Percentiles rank a stretch among this genome's conserved stretches.
These are phyloP conservation scores for Globisporangium spinosum DNA, from an alignment of 352 stramenopile species.

Conservation along the genomic window DNA sequence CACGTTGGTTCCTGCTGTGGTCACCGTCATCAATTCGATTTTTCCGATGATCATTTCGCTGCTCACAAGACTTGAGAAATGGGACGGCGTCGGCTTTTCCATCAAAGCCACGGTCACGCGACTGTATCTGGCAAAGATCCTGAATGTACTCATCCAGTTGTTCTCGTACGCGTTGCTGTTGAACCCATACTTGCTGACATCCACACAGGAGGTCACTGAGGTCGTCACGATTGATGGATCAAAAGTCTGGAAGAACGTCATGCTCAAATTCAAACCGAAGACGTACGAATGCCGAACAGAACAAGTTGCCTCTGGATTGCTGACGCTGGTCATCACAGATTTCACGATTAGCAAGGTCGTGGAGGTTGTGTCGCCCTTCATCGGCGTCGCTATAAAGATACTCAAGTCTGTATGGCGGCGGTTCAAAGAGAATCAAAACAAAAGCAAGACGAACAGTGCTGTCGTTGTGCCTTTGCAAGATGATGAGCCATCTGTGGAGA, in stretches of 20 bases:
- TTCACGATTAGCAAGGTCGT: constrained; percentile 68
- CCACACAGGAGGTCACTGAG: constrained; percentile 28
- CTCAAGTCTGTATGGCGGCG: constrained; percentile 16
- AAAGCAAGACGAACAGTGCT: constrained; percentile 17
- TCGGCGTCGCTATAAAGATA: constrained; percentile 24
- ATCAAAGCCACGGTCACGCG: constrained; percentile 84
- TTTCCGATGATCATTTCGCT: constrained; percentile 62
- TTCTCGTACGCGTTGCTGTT: constrained; percentile 69
- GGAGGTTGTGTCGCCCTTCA: constrained; percentile 27
- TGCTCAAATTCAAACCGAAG: constrained; percentile 58
- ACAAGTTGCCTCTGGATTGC: constrained; percentile 54
- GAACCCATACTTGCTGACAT: constrained; percentile 60
- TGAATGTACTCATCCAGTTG: constrained; percentile 81
- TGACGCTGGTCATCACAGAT: constrained; percentile 72
- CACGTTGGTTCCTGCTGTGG: constrained; percentile 63
- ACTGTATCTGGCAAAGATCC: constrained; percentile 77
- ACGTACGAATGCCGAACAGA: constrained; percentile 54
- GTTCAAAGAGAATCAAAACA: constrained; percentile 22
- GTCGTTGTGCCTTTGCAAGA: constrained; percentile 23
- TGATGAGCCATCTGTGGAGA: background rate
- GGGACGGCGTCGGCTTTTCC: constrained; percentile 72
- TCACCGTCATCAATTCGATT: constrained; percentile 72
- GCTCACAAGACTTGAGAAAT: constrained; percentile 67
- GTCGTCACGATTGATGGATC: constrained; percentile 41
- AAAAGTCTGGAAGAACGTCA: constrained; percentile 48